Percentiles rank a stretch among this genome's conserved stretches.
These are phyloP conservation scores for Pinguiococcus pyrenoidosus DNA, from an alignment of 108 stramenopile species.

Conservation along the genomic window DNA sequence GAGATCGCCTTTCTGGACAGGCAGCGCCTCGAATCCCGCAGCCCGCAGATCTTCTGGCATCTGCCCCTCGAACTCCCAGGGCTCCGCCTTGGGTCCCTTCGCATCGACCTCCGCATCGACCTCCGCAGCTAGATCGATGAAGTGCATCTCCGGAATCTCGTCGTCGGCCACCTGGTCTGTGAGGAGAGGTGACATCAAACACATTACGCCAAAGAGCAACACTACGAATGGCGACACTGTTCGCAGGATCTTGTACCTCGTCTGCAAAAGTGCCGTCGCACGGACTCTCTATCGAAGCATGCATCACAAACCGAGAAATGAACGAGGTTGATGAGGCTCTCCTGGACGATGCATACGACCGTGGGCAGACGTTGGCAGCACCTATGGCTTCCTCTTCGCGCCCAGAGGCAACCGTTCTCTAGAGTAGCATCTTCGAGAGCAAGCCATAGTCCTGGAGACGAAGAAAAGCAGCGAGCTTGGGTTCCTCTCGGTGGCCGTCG, in stretches of 20 bases:
- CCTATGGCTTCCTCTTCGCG: conserved; percentile 32
- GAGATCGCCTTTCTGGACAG: conserved; percentile 64
- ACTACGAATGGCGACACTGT: too few relatives aligned
- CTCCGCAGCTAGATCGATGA: conserved; percentile 22
- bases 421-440: conserved; percentile 77
- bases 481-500: too few relatives aligned
- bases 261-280: not conserved
- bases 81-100: too few relatives aligned
- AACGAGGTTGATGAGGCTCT: conserved; percentile 37
- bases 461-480: too few relatives aligned
- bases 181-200: too few relatives aligned
- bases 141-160: conserved; percentile 29
- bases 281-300: not conserved
- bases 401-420: conserved; percentile 85
- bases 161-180: conserved; percentile 3
- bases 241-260: too few relatives aligned
- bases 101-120: conserved; percentile 10
- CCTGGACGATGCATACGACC: too few relatives aligned
- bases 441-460: conserved; percentile 77
- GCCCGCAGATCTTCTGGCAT: conserved; percentile 38
- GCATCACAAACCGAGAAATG: conserved; percentile 27
- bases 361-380: too few relatives aligned
- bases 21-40: conserved; percentile 32
- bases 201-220: too few relatives aligned
- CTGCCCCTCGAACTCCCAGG: conserved; percentile 60